Conservation (phyloP, 176 grass and related monocot genomes). For the Calamus simplicifolius region DNA sequence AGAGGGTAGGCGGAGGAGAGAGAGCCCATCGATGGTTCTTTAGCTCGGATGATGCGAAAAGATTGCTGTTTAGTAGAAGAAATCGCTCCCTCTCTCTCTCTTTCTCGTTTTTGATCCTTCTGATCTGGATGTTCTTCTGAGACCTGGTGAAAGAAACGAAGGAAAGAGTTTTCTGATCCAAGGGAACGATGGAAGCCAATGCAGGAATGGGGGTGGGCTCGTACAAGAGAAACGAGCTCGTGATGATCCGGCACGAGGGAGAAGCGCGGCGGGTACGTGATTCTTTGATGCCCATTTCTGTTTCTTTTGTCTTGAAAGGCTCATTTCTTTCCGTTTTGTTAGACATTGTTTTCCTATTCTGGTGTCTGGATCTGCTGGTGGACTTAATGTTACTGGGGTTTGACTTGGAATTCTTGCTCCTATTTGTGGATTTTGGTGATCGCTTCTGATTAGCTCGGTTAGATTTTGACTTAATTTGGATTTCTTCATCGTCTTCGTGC, state of each 20-base stretch:
- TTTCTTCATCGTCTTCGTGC: no score
- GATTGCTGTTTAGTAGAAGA: background rate
- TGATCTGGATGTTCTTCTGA: background rate
- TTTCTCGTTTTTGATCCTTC: background rate
- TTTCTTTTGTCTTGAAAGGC: background rate
- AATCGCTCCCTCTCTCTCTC: background rate
- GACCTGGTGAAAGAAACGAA: background rate
- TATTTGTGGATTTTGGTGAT: no score
- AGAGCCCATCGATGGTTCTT: no score
- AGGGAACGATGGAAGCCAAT: conserved; percentile 49
- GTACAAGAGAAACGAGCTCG: conserved; percentile 68
- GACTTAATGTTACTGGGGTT: no score
- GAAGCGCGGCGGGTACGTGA: conserved; percentile 27
- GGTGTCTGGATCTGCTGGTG: no score
- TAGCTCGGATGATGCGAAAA: no score
- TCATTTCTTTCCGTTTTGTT: no score
- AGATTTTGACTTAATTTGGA: no score
- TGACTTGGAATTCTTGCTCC: no score
- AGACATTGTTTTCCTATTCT: no score
- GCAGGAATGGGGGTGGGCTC: conserved; percentile 69
- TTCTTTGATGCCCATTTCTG: background rate
- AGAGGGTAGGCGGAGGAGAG: no score
- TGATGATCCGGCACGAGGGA: conserved; percentile 58
- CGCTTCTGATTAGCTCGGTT: no score
- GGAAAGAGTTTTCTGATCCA: background rate